Percentiles rank a stretch among this genome's conserved stretches.
Evolutionary conservation across 2,329 filamentous ascomycete genomes (phyloP).

Genomic region (Sphaerulina musiva): DNA sequence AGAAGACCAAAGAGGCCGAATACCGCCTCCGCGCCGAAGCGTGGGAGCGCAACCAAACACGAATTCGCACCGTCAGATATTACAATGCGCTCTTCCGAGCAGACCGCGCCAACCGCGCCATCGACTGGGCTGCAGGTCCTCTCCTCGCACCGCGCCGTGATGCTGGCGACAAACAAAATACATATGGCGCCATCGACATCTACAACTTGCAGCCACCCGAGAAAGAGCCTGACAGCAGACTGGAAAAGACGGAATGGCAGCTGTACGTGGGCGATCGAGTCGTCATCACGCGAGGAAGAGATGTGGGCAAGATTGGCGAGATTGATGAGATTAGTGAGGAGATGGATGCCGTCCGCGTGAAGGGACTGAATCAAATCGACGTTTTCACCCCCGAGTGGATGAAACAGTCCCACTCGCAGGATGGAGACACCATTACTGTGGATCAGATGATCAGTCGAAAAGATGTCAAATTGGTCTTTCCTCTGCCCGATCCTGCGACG

Average conservation of each 20-base stretch:
- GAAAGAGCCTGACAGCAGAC: conserved; percentile 20
- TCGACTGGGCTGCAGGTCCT: conserved; percentile 73
- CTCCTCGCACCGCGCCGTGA: conserved; percentile 72
- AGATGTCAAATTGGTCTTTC: conserved; percentile 73
- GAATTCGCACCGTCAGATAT: conserved; percentile 22
- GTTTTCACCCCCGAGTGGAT: conserved; percentile 39
- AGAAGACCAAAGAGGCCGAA: conserved; percentile 7
- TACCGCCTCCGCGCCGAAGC: conserved; percentile 22
- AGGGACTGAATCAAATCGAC: conserved; percentile 41
- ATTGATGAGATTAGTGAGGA: conserved; percentile 50
- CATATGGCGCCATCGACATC: conserved; percentile 49
- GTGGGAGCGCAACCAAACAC: conserved; percentile 29
- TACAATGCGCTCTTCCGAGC: conserved; percentile 34
- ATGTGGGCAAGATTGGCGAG: conserved; percentile 77
- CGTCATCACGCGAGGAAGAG: conserved; percentile 67
- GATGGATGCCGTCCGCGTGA: conserved; percentile 33
- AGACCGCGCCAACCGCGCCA: conserved; percentile 54
- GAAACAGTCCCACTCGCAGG: conserved; percentile 35
- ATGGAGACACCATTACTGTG: conserved; percentile 25
- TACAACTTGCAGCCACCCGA: conserved; percentile 26
- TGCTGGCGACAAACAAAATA: conserved; percentile 51
- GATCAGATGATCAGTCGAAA: conserved; percentile 52
- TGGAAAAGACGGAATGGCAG: conserved; percentile 20
- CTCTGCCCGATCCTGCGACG: conserved; percentile 60
- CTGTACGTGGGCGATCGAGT: conserved; percentile 65